Percentiles rank a stretch among this genome's conserved stretches.
phyloP scores from a whole-genome alignment of 768 basidiomycete species.

The Rhizopogon sp. region DNA sequence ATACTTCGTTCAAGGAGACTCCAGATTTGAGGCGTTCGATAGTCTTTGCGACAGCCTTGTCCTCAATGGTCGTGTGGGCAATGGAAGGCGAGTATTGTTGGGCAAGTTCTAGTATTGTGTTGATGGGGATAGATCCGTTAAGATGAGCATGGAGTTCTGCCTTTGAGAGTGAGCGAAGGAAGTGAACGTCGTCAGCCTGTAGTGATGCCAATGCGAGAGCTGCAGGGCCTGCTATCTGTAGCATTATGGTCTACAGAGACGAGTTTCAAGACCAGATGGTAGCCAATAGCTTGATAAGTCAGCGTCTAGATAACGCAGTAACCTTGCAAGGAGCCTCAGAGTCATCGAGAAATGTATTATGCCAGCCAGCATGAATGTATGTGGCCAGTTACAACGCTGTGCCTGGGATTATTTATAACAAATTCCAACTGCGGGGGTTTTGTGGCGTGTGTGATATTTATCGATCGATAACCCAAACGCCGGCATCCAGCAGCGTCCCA shows the following conservation, averaged over 20 bases:
- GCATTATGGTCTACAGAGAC: not conserved
- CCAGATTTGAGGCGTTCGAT: slow-evolving; percentile 35
- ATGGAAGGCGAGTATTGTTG: slow-evolving; percentile 25
- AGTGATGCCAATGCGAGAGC: slow-evolving; percentile 52
- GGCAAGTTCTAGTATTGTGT: slow-evolving; percentile 58
- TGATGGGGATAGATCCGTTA: slow-evolving; percentile 77
- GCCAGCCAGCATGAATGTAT: no score
- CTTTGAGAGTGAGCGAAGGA: slow-evolving; percentile 65
- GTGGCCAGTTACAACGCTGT: no score
- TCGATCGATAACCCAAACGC: no score
- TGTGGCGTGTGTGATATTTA: no score
- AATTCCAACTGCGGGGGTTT: no score
- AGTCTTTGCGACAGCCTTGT: slow-evolving; percentile 31
- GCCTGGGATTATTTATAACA: no score
- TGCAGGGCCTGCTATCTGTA: slow-evolving; percentile 25
- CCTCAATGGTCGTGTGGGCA: not conserved
- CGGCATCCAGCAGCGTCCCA: no score
- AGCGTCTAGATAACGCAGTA: no score
- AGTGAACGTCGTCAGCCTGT: slow-evolving; percentile 43
- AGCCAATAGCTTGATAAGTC: no score
- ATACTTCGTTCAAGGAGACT: slow-evolving; percentile 44
- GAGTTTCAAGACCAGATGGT: not conserved
- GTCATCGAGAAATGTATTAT: no score
- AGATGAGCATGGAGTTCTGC: slow-evolving; percentile 86
- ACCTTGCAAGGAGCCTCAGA: no score